These are phyloP conservation scores for Colletotrichum tabaci DNA, from an alignment of 2,329 filamentous ascomycete genomes.

Conservation along the genomic window DNA sequence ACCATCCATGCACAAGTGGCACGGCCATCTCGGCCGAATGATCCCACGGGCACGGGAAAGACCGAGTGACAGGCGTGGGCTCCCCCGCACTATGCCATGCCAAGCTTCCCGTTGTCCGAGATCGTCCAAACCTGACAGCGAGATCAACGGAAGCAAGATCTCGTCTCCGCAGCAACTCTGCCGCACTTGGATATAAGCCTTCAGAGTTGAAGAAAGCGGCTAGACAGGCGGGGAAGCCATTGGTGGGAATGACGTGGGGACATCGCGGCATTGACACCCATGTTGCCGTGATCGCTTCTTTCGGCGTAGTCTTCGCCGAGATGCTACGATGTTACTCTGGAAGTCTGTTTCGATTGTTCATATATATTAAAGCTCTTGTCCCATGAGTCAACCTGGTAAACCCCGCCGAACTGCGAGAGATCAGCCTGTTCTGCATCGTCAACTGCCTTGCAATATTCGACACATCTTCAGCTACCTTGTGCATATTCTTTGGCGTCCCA, in stretches of 20 bases:
- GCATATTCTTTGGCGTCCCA: not conserved
- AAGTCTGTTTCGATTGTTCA: not conserved
- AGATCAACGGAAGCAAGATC: constrained; percentile 14
- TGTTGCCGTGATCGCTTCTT: constrained; percentile 26
- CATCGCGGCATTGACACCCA: constrained; percentile 16
- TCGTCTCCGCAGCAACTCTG: constrained; percentile 2
- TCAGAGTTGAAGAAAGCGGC: not conserved
- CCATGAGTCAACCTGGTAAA: not conserved
- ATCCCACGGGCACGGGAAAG: constrained; percentile 24
- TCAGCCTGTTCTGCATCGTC: not conserved
- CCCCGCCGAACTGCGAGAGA: fast-evolving
- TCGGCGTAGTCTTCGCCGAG: constrained; percentile 39
- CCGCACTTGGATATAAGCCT: not conserved
- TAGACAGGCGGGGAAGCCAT: not conserved
- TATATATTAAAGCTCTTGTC: constrained; percentile 1
- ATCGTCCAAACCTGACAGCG: not conserved
- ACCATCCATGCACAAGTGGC: too few species aligned
- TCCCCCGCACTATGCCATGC: constrained; percentile 21
- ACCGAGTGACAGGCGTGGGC: constrained; percentile 9
- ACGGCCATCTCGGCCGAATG: constrained; percentile 21
- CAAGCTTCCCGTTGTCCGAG: constrained; percentile 26
- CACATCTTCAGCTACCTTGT: too few species aligned
- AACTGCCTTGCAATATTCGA: too few species aligned
- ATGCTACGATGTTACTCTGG: constrained; percentile 21
- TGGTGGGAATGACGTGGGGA: constrained; percentile 35